phyloP scores from a whole-genome alignment of 148 eudicot genomes.

The Rhododendron henanense region DNA sequence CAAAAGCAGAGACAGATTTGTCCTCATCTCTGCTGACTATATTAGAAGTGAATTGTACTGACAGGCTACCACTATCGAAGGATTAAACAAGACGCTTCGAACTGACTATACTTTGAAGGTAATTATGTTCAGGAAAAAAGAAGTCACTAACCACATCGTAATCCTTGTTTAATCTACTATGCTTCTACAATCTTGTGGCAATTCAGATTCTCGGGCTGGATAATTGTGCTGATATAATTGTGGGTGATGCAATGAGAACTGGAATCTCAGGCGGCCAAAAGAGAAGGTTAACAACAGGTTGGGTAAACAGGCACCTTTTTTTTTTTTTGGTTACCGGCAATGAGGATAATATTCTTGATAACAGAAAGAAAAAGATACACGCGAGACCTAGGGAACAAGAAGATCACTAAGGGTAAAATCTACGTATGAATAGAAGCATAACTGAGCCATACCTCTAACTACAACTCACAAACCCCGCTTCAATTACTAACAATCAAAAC shows the following conservation, averaged over 20 bases:
- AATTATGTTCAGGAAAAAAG: conserved; percentile 7
- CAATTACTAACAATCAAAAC: no score
- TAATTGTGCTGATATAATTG: conserved; percentile 59
- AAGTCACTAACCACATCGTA: not conserved
- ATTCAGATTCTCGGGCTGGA: conserved; percentile 78
- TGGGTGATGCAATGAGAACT: conserved; percentile 78
- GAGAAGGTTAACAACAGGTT: conserved; percentile 80
- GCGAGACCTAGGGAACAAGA: no score
- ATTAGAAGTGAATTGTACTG: not conserved
- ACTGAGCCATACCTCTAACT: no score
- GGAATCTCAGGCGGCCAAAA: conserved; percentile 91
- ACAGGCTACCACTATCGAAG: conserved; percentile 69
- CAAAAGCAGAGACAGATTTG: not conserved
- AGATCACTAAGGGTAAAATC: no score
- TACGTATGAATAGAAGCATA: no score
- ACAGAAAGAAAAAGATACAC: no score
- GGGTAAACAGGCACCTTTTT: not conserved
- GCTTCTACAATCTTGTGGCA: not conserved
- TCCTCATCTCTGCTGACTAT: not conserved
- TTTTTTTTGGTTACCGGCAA: not conserved
- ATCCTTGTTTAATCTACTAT: not conserved
- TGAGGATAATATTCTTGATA: not conserved
- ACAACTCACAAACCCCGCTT: not conserved
- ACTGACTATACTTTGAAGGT: conserved; percentile 77
- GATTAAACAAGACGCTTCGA: conserved; percentile 54